Evolutionary conservation across 1,139 yeast species (phyloP).

Genomic region (Hanseniaspora gamundiae): DNA sequence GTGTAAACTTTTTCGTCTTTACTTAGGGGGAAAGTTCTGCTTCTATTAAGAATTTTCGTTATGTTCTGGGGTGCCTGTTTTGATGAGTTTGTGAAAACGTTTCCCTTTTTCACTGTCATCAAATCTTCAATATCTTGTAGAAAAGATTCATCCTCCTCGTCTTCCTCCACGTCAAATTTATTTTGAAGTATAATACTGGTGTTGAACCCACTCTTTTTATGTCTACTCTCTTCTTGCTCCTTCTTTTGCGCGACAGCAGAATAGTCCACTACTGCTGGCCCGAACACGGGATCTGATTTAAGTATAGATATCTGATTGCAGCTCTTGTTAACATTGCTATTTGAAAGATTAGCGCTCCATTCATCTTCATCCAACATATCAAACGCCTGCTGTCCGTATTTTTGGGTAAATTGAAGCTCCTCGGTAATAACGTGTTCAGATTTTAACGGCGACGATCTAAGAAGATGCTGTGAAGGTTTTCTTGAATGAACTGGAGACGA

Average conservation of each 20-base stretch:
- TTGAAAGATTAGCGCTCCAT: not conserved
- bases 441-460: not conserved
- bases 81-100: not conserved
- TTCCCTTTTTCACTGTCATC: conserved; percentile 3
- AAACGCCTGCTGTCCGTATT: not conserved
- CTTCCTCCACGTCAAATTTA: conserved; percentile 4
- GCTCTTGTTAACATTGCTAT: not conserved
- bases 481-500: not conserved
- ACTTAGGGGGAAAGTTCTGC: conserved; percentile 4
- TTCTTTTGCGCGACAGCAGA: not conserved
- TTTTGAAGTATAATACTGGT: conserved; percentile 1
- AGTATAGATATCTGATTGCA: not conserved
- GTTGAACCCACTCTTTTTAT: conserved; percentile 2
- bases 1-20: conserved; percentile 2
- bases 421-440: not conserved
- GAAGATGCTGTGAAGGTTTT: not conserved
- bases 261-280: not conserved
- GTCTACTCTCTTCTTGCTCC: not conserved
- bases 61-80: not conserved
- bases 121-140: conserved; percentile 2
- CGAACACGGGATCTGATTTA: not conserved
- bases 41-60: not conserved
- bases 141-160: conserved; percentile 4
- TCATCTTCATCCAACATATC: not conserved
- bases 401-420: not conserved